Evolutionary conservation across 1,139 yeast genomes (phyloP).

Genomic region (Magnusiomyces tetraspermus): DNA sequence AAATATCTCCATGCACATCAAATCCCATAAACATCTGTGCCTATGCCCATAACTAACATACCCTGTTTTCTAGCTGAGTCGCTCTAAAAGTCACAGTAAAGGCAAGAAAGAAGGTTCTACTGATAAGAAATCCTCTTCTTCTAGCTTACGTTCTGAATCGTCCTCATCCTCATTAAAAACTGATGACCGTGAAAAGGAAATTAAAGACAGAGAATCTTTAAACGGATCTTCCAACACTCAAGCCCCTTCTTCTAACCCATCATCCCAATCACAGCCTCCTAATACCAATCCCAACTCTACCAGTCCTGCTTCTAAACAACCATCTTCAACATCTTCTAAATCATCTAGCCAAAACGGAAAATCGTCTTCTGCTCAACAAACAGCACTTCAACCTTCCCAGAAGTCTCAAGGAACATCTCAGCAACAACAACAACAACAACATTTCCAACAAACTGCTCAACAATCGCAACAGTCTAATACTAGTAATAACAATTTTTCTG

Average conservation of each 20-base stretch:
- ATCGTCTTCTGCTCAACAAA: neutral
- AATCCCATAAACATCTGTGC: no score
- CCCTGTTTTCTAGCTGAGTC: slow-evolving; percentile 20
- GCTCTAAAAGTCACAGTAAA: slow-evolving; percentile 27
- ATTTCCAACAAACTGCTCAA: slow-evolving; percentile 1
- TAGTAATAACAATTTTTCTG: neutral
- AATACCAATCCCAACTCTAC: neutral
- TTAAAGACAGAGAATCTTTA: slow-evolving; percentile 9
- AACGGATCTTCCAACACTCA: neutral
- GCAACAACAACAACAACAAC: neutral
- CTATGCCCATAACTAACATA: no score
- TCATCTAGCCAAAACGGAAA: neutral
- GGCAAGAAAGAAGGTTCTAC: slow-evolving; percentile 10
- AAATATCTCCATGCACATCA: no score
- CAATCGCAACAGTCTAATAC: slow-evolving; percentile 5
- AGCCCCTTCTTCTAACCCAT: neutral
- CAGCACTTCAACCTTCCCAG: neutral
- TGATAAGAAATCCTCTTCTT: slow-evolving; percentile 11
- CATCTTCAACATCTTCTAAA: neutral
- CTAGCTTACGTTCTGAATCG: slow-evolving; percentile 10
- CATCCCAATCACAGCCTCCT: neutral
- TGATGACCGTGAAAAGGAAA: slow-evolving; percentile 12
- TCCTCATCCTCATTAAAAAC: slow-evolving; percentile 14
- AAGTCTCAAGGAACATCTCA: neutral
- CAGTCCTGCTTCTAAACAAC: neutral